Conservation (phyloP, 345 rosid species). For the Citrus sp. region DNA sequence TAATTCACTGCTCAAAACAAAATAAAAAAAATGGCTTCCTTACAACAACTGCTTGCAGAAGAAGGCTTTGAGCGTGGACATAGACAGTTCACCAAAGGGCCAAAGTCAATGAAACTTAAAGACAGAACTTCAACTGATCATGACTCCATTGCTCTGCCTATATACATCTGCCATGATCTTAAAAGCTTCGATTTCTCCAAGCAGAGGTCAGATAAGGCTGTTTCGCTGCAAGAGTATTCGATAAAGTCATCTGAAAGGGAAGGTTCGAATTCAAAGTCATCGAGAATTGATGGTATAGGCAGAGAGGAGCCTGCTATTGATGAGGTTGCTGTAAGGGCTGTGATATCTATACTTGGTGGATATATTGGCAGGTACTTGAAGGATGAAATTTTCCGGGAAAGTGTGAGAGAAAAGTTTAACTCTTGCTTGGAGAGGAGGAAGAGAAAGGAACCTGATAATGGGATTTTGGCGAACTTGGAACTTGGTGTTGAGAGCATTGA, state of each 20-base stretch:
- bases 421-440: conserved; percentile 29
- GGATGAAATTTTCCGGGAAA: conserved; percentile 39
- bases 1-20: conserved; percentile 8
- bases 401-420: conserved; percentile 35
- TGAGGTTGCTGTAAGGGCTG: conserved; percentile 44
- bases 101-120: conserved; percentile 8
- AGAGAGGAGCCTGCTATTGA: conserved; percentile 44
- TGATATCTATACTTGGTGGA: conserved; percentile 52
- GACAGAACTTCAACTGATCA: conserved; percentile 1
- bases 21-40: conserved; percentile 27
- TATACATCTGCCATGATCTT: conserved; percentile 39
- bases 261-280: conserved; percentile 15
- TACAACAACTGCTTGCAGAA: conserved; percentile 40
- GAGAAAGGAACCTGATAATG: conserved; percentile 24
- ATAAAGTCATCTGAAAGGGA: conserved; percentile 22
- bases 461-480: conserved; percentile 31
- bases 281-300: background rate
- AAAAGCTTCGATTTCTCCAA: conserved; percentile 16
- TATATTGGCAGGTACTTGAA: conserved; percentile 42
- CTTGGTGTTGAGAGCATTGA: conserved; percentile 41
- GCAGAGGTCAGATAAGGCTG: conserved; percentile 9
- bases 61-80: conserved; percentile 35
- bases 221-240: conserved; percentile 26
- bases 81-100: conserved; percentile 11
- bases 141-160: conserved; percentile 23